phyloP scores from a whole-genome alignment of 2,329 filamentous ascomycete genomes.

The Pseudogymnoascus sp. region DNA sequence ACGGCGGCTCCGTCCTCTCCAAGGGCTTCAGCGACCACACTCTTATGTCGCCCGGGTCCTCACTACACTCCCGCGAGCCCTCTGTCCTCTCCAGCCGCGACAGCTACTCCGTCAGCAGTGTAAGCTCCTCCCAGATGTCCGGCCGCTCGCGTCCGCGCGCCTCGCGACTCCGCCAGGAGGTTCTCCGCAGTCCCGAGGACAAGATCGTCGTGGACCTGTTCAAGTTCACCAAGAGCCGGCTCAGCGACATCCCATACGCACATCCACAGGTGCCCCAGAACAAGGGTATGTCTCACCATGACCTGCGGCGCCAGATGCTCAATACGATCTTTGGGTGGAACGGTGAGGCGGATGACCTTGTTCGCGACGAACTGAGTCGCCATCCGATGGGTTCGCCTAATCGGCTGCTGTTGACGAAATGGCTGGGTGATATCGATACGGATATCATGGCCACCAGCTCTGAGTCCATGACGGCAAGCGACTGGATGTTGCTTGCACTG shows the following conservation, averaged over 20 bases:
- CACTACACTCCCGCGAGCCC: conserved; percentile 33
- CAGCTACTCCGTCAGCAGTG: conserved; percentile 46
- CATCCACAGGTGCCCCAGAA: conserved; percentile 53
- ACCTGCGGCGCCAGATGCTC: conserved; percentile 83
- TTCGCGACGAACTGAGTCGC: conserved; percentile 74
- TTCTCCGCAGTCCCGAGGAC: conserved; percentile 70
- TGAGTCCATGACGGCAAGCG: conserved; percentile 81
- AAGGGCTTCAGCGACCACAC: conserved; percentile 54
- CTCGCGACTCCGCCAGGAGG: conserved; percentile 72
- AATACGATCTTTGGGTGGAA: conserved; percentile 94
- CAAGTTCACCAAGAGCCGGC: conserved; percentile 70
- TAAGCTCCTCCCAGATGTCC: conserved; percentile 33
- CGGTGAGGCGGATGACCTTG: conserved; percentile 68
- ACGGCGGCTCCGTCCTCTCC: conserved; percentile 44
- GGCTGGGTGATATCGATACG: conserved; percentile 78
- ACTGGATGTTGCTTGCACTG: conserved; percentile 94
- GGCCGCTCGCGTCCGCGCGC: conserved; percentile 40
- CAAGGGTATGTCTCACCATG: conserved; percentile 60
- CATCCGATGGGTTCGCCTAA: conserved; percentile 67
- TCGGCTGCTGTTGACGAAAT: conserved; percentile 78
- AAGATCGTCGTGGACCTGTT: conserved; percentile 70
- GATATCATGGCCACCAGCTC: conserved; percentile 75
- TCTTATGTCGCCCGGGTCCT: conserved; percentile 59
- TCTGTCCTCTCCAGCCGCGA: conserved; percentile 35
- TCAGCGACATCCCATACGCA: conserved; percentile 77